These are phyloP conservation scores for Hypomontagnella submonticulosa DNA, from an alignment of 495 filamentous ascomycete genomes.

Conservation along the genomic window DNA sequence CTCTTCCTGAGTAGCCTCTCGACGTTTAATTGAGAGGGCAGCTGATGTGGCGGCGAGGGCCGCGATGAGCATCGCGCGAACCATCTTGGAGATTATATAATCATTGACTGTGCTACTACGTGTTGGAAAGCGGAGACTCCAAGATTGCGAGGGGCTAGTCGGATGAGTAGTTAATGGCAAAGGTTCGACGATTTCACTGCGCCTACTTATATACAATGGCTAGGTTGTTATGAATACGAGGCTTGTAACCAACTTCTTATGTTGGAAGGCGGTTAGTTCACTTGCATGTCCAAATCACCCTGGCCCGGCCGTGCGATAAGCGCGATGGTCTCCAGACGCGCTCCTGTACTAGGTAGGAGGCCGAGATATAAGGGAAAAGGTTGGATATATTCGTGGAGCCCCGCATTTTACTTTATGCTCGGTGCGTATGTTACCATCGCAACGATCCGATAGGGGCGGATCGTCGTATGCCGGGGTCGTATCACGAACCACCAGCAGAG, in stretches of 20 bases:
- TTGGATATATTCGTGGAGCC: slow-evolving; percentile 8
- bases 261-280: slow-evolving; percentile 24
- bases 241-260: slow-evolving; percentile 22
- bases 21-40: slow-evolving; percentile 22
- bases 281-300: background rate
- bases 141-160: no score
- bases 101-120: no score
- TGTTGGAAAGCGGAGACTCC: no score
- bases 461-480: slow-evolving; percentile 20
- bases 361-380: slow-evolving; percentile 4
- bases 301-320: slow-evolving; percentile 13
- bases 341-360: slow-evolving; percentile 14
- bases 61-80: slow-evolving; percentile 31
- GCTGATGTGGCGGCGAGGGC: slow-evolving; percentile 28
- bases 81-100: slow-evolving; percentile 18
- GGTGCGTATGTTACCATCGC: background rate
- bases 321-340: slow-evolving; percentile 11
- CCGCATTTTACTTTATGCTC: slow-evolving; percentile 24
- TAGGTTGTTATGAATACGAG: background rate
- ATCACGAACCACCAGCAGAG: slow-evolving; percentile 6
- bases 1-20: slow-evolving; percentile 9
- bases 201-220: background rate
- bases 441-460: slow-evolving; percentile 33
- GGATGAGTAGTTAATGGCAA: no score
- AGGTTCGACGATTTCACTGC: no score